Evolutionary conservation across 305 asterid genomes (phyloP), one percentile per base, ranked within the genome.

Genomic region (Nicotiana rustica): DNA sequence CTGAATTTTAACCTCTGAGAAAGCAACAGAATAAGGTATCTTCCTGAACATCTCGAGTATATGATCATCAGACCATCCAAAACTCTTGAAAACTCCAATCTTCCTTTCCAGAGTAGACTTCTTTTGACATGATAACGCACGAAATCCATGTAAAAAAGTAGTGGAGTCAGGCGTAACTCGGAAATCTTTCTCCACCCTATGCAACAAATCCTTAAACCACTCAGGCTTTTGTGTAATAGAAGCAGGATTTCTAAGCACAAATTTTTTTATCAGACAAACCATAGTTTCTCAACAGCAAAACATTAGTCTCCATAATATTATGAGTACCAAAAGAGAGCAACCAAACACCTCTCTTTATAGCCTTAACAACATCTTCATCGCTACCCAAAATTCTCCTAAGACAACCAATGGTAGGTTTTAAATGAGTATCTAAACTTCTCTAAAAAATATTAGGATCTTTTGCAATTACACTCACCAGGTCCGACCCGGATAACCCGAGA

Each of bases 401-500:
- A 13, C 17, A 49, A 61, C 35, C 29, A 44, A 77, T 47, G 36
- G 68, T 5, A 52, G 82, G 82, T 8, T 38, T 8, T 1, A 65
- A 15, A 31, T 49, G 77, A 25, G 65, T 9, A 9, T 25, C 21
- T 47, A 55, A 10, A 25, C 78, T 68, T 76, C 64, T n/a, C 0
- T 3, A 0, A 17, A 77, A 25, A 19, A 64, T 6, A 6, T 2
- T 1, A 3, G 18, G 7, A 25, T 76, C 13, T n/a, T 47, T 38
- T 2, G 6, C 55, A 17, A 76, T 31, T 33, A 77, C 81, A n/a
- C 3, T 1, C 8, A 33, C 36, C 10, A 82, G 57, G 61, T 65
- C 82, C 36, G 35, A 33, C 82, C 82, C 60, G 31, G 62, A 83
- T 55, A 83, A 12, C 10, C 85, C 85, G 13, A 83, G 44, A 21